Percentiles rank a stretch among this genome's conserved stretches.
Conservation (phyloP, 2,329 filamentous ascomycete genomes). For the Rhynchosporium graminicola region DNA sequence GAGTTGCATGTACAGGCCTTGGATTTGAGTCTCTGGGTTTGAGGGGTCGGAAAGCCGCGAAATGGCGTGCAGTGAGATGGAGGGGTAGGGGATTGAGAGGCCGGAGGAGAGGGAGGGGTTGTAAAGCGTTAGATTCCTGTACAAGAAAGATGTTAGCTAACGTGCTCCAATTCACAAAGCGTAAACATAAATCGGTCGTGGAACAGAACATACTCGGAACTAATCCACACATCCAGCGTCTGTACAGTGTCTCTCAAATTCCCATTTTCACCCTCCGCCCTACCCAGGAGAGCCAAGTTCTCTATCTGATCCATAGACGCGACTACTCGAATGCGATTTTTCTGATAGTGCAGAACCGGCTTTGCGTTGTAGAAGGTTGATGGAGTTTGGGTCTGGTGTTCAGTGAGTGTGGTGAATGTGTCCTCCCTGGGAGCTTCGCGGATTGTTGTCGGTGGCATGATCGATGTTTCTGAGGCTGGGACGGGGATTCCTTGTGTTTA, state of each 20-base stretch:
- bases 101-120: slow-evolving; percentile 58
- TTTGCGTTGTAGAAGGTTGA: slow-evolving; percentile 70
- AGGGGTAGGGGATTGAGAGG: slow-evolving; percentile 70
- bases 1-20: slow-evolving; percentile 66
- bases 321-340: slow-evolving; percentile 57
- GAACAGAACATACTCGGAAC: slow-evolving; percentile 52
- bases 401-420: slow-evolving; percentile 64
- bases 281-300: slow-evolving; percentile 50
- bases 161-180: too few species aligned
- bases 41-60: slow-evolving; percentile 53
- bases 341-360: slow-evolving; percentile 68
- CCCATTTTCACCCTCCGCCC: slow-evolving; percentile 27
- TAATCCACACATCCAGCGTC: slow-evolving; percentile 58
- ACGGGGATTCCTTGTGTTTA: not conserved
- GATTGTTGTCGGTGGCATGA: slow-evolving; percentile 52
- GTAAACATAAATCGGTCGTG: not conserved
- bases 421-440: slow-evolving; percentile 55
- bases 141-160: not conserved
- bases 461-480: not conserved
- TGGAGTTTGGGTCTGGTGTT: slow-evolving; percentile 73
- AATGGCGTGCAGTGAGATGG: slow-evolving; percentile 74
- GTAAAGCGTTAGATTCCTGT: slow-evolving; percentile 63
- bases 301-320: slow-evolving; percentile 56
- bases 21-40: slow-evolving; percentile 41
- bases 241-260: slow-evolving; percentile 24